Conservation (phyloP, 805 yeast genomes). For the Ogataea trehaloabstinens region DNA sequence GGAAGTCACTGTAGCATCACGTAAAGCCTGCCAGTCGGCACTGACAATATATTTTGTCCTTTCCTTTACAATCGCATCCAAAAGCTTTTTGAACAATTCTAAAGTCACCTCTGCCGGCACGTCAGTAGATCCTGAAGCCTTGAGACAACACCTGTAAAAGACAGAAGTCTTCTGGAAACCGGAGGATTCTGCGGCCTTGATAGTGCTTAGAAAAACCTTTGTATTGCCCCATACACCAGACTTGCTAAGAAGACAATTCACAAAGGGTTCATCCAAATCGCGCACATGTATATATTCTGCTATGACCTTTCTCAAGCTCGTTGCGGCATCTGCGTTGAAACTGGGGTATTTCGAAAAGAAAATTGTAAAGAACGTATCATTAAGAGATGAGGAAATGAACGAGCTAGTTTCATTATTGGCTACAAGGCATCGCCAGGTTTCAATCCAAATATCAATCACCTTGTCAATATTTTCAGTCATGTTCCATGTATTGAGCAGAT, state of each 20-base stretch:
- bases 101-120: conserved; percentile 53
- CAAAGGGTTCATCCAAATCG: conserved; percentile 74
- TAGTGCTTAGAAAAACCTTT: conserved; percentile 60
- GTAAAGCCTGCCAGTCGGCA: conserved; percentile 82
- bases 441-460: conserved; percentile 59
- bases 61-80: conserved; percentile 43
- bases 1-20: conserved; percentile 70
- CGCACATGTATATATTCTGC: conserved; percentile 53
- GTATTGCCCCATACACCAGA: conserved; percentile 64
- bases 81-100: conserved; percentile 23
- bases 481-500: conserved; percentile 58
- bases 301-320: conserved; percentile 54
- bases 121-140: conserved; percentile 63
- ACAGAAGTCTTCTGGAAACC: conserved; percentile 63
- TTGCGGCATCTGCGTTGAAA: conserved; percentile 51
- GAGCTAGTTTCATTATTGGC: conserved; percentile 46
- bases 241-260: conserved; percentile 70
- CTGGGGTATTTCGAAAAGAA: conserved; percentile 62
- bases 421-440: conserved; percentile 56
- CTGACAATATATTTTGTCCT: conserved; percentile 61
- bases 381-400: conserved; percentile 69
- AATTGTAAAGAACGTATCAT: conserved; percentile 65
- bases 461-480: conserved; percentile 54
- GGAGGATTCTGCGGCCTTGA: conserved; percentile 58
- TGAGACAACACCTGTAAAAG: conserved; percentile 68